A percentile compares a stretch with the other conserved stretches of the same genome.
Evolutionary conservation across 495 filamentous ascomycete genomes (phyloP).

Genomic region (Aspergillus sclerotiicarbonarius): DNA sequence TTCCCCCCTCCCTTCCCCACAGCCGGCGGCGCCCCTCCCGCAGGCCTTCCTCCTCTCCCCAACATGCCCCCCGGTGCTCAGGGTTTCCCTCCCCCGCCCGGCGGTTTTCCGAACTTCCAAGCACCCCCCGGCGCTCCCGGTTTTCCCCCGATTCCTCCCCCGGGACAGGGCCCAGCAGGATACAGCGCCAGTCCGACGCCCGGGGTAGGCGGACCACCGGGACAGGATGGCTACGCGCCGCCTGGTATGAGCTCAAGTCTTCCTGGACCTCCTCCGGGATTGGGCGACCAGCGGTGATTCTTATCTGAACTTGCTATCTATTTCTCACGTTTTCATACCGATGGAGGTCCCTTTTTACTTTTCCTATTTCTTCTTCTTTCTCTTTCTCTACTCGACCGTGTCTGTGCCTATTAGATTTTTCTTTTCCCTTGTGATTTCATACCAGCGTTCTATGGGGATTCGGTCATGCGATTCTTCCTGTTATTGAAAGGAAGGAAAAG

Average conservation of each 20-base stretch:
- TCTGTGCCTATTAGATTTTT: neutral
- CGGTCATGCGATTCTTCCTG: neutral
- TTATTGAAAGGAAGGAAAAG: neutral
- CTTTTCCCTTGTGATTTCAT: neutral
- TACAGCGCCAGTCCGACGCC: constrained; percentile 27
- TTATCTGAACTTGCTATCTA: neutral
- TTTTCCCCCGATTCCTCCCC: constrained; percentile 26
- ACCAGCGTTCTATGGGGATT: neutral
- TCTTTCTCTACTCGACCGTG: neutral
- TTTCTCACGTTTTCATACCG: neutral
- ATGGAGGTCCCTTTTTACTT: constrained; percentile 2
- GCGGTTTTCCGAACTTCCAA: constrained; percentile 55
- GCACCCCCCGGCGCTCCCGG: constrained; percentile 35
- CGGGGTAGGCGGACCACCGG: constrained; percentile 29
- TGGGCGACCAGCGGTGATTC: constrained; percentile 21
- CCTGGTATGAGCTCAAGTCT: constrained; percentile 17
- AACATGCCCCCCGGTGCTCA: constrained; percentile 38
- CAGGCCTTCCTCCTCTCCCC: constrained; percentile 34
- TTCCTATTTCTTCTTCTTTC: constrained; percentile 2
- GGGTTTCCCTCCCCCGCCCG: constrained; percentile 63
- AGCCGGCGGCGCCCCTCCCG: constrained; percentile 37
- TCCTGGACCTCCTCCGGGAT: constrained; percentile 23
- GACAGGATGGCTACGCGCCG: constrained; percentile 31
- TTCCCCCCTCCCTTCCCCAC: constrained; percentile 59
- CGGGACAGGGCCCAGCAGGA: constrained; percentile 25